Percentiles rank a stretch among this genome's conserved stretches.
Evolutionary conservation across 257 asterid species (phyloP).

Genomic region (Linaria vulgaris): DNA sequence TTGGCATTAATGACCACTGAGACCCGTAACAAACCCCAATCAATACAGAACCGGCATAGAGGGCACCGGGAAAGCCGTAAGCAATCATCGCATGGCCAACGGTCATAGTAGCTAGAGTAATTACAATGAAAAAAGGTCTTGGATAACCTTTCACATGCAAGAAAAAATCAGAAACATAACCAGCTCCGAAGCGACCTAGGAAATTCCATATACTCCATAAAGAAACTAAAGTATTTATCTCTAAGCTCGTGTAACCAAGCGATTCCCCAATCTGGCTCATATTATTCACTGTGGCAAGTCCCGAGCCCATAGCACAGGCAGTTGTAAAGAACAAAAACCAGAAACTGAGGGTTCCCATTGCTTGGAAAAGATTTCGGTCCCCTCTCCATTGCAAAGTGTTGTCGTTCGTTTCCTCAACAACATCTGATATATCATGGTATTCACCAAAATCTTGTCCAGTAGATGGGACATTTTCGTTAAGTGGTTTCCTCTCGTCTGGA

Average conservation of each 20-base stretch:
- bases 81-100: slow-evolving; percentile 67
- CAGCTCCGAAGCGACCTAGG: slow-evolving; percentile 83
- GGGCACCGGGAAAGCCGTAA: slow-evolving; percentile 60
- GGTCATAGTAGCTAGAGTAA: slow-evolving; percentile 66
- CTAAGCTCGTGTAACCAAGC: slow-evolving; percentile 46
- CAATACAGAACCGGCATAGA: slow-evolving; percentile 65
- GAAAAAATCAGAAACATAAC: slow-evolving; percentile 73
- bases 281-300: slow-evolving; percentile 55
- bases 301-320: slow-evolving; percentile 59
- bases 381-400: slow-evolving; percentile 29
- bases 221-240: slow-evolving; percentile 66
- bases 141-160: slow-evolving; percentile 52
- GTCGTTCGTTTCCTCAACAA: slow-evolving; percentile 35
- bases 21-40: slow-evolving; percentile 88
- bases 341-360: slow-evolving; percentile 51
- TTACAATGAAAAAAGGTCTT: slow-evolving; percentile 64
- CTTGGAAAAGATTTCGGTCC: slow-evolving; percentile 43
- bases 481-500: slow-evolving; percentile 30
- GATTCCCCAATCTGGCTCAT: slow-evolving; percentile 57
- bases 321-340: slow-evolving; percentile 57
- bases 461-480: slow-evolving; percentile 24
- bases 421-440: slow-evolving; percentile 40
- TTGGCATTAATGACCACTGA: slow-evolving; percentile 96
- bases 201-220: slow-evolving; percentile 96
- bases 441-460: slow-evolving; percentile 37